Evolutionary conservation across 176 grass and related monocot species (phyloP).

Genomic region (Triticum urartu): DNA sequence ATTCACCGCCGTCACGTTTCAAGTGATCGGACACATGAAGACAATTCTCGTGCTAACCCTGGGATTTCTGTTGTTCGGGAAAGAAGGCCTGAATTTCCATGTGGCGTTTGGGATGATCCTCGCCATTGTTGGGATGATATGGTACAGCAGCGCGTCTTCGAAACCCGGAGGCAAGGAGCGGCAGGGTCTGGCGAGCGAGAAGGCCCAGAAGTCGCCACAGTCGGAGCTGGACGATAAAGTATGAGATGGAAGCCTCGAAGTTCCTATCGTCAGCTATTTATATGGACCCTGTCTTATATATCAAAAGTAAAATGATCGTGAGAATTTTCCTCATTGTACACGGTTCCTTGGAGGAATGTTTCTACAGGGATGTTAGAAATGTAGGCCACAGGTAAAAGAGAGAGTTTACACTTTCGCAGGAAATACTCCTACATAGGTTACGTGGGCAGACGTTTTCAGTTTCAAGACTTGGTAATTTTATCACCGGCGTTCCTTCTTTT

Average conservation of each 20-base stretch:
- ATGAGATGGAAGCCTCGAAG: conserved; percentile 2
- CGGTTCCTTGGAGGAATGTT: background rate
- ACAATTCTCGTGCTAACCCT: conserved; percentile 37
- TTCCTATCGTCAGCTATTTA: background rate
- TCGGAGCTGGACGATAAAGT: conserved; percentile 23
- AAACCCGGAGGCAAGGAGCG: conserved; percentile 39
- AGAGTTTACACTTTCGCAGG: background rate
- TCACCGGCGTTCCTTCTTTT: background rate
- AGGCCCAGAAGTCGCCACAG: background rate
- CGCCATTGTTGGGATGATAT: conserved; percentile 36
- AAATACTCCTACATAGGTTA: background rate
- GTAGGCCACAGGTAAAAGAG: background rate
- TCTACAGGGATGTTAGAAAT: background rate
- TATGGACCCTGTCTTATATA: background rate
- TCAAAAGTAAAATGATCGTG: background rate
- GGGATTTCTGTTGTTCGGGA: conserved; percentile 42
- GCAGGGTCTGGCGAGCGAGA: conserved; percentile 13
- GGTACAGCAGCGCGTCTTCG: conserved; percentile 28
- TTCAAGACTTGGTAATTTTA: background rate
- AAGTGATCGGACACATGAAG: conserved; percentile 50
- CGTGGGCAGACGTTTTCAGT: background rate
- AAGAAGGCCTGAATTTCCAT: conserved; percentile 39
- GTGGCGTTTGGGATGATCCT: conserved; percentile 37
- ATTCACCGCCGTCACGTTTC: conserved; percentile 44
- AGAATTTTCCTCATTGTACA: background rate